Conservation (phyloP, 2,329 filamentous ascomycete genomes). For the Trichoderma sp. region DNA sequence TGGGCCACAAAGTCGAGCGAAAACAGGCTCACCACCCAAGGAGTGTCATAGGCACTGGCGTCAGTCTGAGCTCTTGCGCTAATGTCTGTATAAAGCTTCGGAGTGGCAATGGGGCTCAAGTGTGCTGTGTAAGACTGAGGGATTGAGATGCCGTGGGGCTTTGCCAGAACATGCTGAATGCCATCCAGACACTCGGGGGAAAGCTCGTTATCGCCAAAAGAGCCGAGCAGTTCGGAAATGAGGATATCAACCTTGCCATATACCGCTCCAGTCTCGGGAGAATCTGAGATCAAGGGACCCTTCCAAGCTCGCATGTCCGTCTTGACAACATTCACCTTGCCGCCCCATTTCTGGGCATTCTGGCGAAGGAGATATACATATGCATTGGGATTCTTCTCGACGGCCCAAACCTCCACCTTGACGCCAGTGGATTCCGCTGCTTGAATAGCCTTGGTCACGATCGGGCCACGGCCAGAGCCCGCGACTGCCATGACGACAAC, state of each 20-base stretch:
- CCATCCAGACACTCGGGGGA: constrained; percentile 96
- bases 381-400: constrained; percentile 98
- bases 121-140: constrained; percentile 91
- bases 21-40: constrained; percentile 91
- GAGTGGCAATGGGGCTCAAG: constrained; percentile 85
- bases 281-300: constrained; percentile 60
- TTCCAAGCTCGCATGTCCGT: constrained; percentile 98
- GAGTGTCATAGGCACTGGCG: constrained; percentile 76
- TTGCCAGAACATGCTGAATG: constrained; percentile 81
- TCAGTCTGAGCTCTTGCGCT: constrained; percentile 59
- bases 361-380: constrained; percentile 88
- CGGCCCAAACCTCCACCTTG: constrained; percentile 79
- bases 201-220: constrained; percentile 95
- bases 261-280: constrained; percentile 42
- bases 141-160: constrained; percentile 84
- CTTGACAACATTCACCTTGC: constrained; percentile 81
- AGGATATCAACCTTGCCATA: constrained; percentile 81
- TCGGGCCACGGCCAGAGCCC: constrained; percentile 85
- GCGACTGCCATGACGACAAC: constrained; percentile 85
- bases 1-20: constrained; percentile 82
- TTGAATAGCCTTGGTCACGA: constrained; percentile 81
- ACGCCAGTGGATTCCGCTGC: constrained; percentile 76
- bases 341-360: constrained; percentile 77
- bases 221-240: constrained; percentile 89
- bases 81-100: constrained; percentile 81